Evolutionary conservation across 2,329 filamentous ascomycete genomes (phyloP).

Genomic region (Coleophoma eucalyptorum): DNA sequence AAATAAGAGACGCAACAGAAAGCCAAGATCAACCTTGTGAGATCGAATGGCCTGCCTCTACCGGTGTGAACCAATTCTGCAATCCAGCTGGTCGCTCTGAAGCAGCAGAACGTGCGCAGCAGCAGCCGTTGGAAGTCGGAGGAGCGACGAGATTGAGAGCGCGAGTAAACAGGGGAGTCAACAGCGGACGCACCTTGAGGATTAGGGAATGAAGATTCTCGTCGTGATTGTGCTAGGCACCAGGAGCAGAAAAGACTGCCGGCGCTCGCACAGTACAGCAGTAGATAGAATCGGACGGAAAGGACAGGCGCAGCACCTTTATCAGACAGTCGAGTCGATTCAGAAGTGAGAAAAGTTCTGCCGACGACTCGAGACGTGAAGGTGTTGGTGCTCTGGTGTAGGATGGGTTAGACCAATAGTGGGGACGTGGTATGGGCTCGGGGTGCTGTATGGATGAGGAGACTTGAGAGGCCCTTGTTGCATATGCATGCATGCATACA

Average conservation of each 20-base stretch:
- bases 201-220: neutral
- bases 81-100: too few species aligned
- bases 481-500: neutral
- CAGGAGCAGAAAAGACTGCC: neutral
- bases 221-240: neutral
- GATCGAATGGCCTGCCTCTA: too few species aligned
- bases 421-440: neutral
- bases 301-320: neutral
- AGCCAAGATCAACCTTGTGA: too few species aligned
- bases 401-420: neutral
- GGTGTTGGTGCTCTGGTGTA: neutral
- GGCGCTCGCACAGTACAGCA: neutral
- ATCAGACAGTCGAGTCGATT: neutral
- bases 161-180: neutral
- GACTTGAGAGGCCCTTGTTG: neutral
- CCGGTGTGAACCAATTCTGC: too few species aligned
- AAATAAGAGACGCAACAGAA: too few species aligned
- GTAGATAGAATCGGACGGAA: neutral
- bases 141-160: too few species aligned
- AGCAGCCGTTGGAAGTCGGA: too few species aligned
- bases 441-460: neutral
- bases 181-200: neutral
- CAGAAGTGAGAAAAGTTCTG: constrained; percentile 1
- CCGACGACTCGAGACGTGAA: neutral
- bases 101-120: too few species aligned